A percentile compares a stretch with the other conserved stretches of the same genome.
Evolutionary conservation across 306 rosid species (phyloP).

Genomic region (Medicago arabica): DNA sequence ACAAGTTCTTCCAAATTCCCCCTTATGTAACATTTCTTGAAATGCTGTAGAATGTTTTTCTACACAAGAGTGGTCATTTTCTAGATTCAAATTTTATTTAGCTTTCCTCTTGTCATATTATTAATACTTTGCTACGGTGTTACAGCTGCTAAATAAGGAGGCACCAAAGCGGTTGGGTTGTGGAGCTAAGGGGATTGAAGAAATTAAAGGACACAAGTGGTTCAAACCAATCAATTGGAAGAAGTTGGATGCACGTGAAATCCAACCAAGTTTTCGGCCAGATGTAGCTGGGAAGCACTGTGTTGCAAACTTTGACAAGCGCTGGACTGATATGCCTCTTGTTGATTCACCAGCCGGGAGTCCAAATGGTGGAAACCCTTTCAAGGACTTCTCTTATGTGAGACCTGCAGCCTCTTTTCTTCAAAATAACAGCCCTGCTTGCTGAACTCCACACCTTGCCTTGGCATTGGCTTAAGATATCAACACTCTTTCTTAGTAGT

Average conservation of each 20-base stretch:
- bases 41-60: conserved; percentile 12
- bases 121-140: conserved; percentile 4
- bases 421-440: conserved; percentile 50
- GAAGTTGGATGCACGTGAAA: conserved; percentile 74
- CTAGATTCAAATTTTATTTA: neutral
- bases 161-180: conserved; percentile 72
- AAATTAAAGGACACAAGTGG: conserved; percentile 91
- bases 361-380: conserved; percentile 77
- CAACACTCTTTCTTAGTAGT: neutral
- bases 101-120: neutral
- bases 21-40: neutral
- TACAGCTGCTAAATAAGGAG: conserved; percentile 87
- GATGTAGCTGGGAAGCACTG: conserved; percentile 84
- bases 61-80: neutral
- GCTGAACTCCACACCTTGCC: conserved; percentile 21
- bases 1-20: neutral
- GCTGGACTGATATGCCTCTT: conserved; percentile 95
- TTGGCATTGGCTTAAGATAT: conserved; percentile 16
- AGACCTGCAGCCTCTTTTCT: conserved; percentile 84
- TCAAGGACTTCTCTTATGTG: conserved; percentile 80
- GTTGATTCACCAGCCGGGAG: conserved; percentile 89
- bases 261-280: conserved; percentile 90
- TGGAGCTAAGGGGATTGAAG: conserved; percentile 70
- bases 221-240: conserved; percentile 86
- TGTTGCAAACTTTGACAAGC: conserved; percentile 91